phyloP scores from a whole-genome alignment of 306 rosid genomes.

The Notholithocarpus densiflorus region DNA sequence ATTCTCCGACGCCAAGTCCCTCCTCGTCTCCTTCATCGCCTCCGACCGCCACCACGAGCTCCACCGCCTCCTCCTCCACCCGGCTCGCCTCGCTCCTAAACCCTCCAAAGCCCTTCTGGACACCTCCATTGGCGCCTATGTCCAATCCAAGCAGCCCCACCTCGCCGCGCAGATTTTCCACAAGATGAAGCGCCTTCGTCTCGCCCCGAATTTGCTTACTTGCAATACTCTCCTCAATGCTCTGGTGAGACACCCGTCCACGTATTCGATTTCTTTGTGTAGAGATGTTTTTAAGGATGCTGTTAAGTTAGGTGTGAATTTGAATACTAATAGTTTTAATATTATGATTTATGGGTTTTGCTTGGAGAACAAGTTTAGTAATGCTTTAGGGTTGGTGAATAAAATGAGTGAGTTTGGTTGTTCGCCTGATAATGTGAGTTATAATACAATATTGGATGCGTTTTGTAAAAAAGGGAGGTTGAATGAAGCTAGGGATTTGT shows the following conservation, averaged over 20 bases:
- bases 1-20: constrained; percentile 65
- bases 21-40: constrained; percentile 59
- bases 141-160: constrained; percentile 43
- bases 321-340: constrained; percentile 51
- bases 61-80: constrained; percentile 49
- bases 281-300: constrained; percentile 40
- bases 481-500: constrained; percentile 51
- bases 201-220: constrained; percentile 61
- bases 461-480: constrained; percentile 59
- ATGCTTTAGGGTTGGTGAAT: constrained; percentile 41
- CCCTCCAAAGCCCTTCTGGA: constrained; percentile 48
- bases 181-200: constrained; percentile 57
- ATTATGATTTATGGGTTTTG: constrained; percentile 68
- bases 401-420: constrained; percentile 58
- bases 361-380: constrained; percentile 36
- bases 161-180: constrained; percentile 57
- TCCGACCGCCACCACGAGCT: constrained; percentile 55
- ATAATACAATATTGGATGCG: constrained; percentile 63
- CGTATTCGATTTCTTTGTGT: constrained; percentile 36
- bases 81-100: constrained; percentile 21
- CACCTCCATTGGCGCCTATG: constrained; percentile 70
- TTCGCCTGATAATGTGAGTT: constrained; percentile 64
- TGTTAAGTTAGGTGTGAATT: constrained; percentile 40
- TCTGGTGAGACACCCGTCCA: constrained; percentile 47
- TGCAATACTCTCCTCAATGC: constrained; percentile 64